Percentiles rank a stretch among this genome's conserved stretches.
These are phyloP conservation scores for Mastigamoeba balamuthi DNA, from an alignment of 78 protist genomes.

Conservation along the genomic window DNA sequence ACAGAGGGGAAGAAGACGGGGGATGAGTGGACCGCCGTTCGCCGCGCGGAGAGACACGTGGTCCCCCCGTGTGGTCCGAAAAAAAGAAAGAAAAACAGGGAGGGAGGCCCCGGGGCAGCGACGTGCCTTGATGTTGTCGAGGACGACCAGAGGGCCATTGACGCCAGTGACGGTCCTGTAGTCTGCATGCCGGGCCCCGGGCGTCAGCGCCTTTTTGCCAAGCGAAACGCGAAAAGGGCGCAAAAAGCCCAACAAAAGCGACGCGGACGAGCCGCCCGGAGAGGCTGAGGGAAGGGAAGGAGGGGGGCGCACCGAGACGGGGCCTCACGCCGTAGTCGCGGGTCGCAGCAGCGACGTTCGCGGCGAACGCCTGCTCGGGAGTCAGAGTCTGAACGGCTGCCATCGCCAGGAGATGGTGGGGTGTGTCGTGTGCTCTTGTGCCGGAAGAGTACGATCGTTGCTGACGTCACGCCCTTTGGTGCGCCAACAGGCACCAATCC, in stretches of 20 bases:
- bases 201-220: background rate
- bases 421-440: background rate
- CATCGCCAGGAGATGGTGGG: background rate
- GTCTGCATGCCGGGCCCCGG: constrained; percentile 24
- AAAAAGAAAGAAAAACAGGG: too few species aligned
- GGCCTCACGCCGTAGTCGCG: constrained; percentile 58
- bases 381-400: background rate
- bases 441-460: background rate
- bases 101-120: too few species aligned
- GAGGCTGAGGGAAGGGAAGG: background rate
- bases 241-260: background rate
- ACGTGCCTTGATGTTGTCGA: constrained; percentile 91
- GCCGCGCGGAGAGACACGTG: too few species aligned
- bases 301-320: constrained; percentile 23
- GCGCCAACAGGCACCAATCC: too few species aligned
- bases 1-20: too few species aligned
- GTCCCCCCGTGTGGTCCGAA: too few species aligned
- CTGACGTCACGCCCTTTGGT: too few species aligned
- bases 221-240: background rate
- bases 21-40: too few species aligned
- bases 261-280: background rate
- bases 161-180: constrained; percentile 97
- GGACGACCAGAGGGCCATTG: constrained; percentile 97
- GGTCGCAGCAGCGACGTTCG: constrained; percentile 48
- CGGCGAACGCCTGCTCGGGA: constrained; percentile 22